Evolutionary conservation across 139 green algal genomes (phyloP), one percentile per base, ranked within the genome.

Genomic region (Chlamydomonas asymmetrica): DNA sequence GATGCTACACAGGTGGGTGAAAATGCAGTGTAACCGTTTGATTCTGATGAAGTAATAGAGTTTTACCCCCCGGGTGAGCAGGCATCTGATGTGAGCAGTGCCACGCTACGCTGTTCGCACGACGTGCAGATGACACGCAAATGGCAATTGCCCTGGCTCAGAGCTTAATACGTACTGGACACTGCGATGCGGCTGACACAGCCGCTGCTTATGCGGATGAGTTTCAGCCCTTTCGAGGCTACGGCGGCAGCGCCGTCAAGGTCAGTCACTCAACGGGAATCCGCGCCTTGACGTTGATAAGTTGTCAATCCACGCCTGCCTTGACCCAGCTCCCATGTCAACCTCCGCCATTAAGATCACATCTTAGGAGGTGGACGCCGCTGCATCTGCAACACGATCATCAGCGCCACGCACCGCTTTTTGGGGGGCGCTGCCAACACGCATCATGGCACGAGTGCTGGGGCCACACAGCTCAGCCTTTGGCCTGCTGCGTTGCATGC

Each of bases 71-170:
- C 16, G 13, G 10, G 52, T 27, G 52, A 29, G 16, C 9, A 35
- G 10, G 32, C 9, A 62, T 8, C 52, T 27, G 52, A 22, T 37
- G 13, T 25, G 10, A 52, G 10, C 45, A 10, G 10, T 52, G 45
- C 45, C 45, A 10, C 45, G 45, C 45, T 16, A 52, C 45, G 16
- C 45, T 25, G 10, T 25, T 16, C 45, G 10, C 45, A 25, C 10
- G 10, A 10, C 45, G 10, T 10, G 1, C 50, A 40, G 82, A 88
- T 49, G 82, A 88, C 67, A 81, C 66, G 1, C 75, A 88, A 45
- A 86, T 88, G 82, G 64, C 74, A 31, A 60, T 85, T 10, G 82
- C 82, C 0, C 66, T 88, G 2, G 66, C 75, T 9, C 57, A 75
- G 29, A 77, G 65, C 45, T 54, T 88, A 31, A 35, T 88, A 34